Conservation (phyloP, 2,329 filamentous ascomycete genomes). For the Claviceps quebecensis region DNA sequence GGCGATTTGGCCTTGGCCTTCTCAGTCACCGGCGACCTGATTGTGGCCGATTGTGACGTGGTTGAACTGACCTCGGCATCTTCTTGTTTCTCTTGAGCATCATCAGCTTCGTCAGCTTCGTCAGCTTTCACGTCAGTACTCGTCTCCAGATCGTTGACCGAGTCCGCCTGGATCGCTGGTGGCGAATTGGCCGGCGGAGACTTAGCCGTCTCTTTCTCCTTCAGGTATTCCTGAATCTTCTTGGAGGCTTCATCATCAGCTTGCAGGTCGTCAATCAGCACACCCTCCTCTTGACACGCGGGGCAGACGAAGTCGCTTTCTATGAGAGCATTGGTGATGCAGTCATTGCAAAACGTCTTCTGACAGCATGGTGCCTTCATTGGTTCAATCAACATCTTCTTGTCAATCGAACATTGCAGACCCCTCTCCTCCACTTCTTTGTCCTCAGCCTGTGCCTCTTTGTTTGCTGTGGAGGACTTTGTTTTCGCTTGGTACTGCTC, state of each 20-base stretch:
- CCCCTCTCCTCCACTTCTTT: constrained; percentile 81
- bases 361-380: constrained; percentile 98
- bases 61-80: background rate
- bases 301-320: constrained; percentile 97
- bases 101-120: constrained; percentile 16
- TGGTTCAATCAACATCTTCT: constrained; percentile 95
- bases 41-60: constrained; percentile 13
- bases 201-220: constrained; percentile 40
- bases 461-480: constrained; percentile 72
- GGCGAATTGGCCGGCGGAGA: constrained; percentile 16
- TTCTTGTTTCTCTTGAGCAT: constrained; percentile 16
- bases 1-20: constrained; percentile 14
- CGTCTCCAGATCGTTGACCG: constrained; percentile 25
- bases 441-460: constrained; percentile 61
- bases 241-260: constrained; percentile 64
- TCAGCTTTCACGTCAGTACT: constrained; percentile 17
- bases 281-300: constrained; percentile 76
- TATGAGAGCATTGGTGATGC: constrained; percentile 97
- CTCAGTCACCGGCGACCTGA: constrained; percentile 19
- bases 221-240: constrained; percentile 64
- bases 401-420: constrained; percentile 89
- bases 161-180: constrained; percentile 21
- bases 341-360: constrained; percentile 98
- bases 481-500: constrained; percentile 92
- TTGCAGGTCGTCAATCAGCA: constrained; percentile 83